Evolutionary conservation across 2,329 filamentous ascomycete genomes (phyloP).

Genomic region (Trichothecium sympodiale): DNA sequence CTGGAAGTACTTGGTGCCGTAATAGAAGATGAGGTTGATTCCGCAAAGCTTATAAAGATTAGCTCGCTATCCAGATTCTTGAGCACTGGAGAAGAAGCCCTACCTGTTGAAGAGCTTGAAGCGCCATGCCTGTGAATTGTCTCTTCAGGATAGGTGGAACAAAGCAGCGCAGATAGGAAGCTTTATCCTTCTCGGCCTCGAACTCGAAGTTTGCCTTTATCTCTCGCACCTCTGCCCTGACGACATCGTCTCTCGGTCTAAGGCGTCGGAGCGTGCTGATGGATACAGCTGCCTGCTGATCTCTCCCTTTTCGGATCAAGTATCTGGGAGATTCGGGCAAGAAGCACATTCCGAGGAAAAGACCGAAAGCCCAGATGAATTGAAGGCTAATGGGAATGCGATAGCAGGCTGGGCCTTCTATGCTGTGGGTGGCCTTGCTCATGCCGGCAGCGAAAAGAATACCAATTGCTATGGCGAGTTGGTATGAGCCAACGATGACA

Average conservation of each 20-base stretch:
- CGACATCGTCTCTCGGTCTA: slow-evolving; percentile 3
- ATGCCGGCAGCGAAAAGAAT: slow-evolving; percentile 55
- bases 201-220: slow-evolving; percentile 53
- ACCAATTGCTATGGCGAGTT: slow-evolving; percentile 59
- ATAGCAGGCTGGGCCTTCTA: slow-evolving; percentile 45
- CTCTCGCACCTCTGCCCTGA: slow-evolving; percentile 26
- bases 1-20: slow-evolving; percentile 28
- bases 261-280: slow-evolving; percentile 5
- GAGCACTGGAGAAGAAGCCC: too few species aligned
- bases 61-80: too few species aligned
- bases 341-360: slow-evolving; percentile 52
- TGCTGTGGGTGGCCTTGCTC: too few species aligned
- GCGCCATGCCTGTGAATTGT: slow-evolving; percentile 27
- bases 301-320: slow-evolving; percentile 48
- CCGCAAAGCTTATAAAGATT: slow-evolving; percentile 12
- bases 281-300: slow-evolving; percentile 39
- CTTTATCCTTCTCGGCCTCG: slow-evolving; percentile 23
- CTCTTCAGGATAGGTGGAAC: slow-evolving; percentile 5
- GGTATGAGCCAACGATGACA: slow-evolving; percentile 58
- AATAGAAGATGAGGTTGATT: slow-evolving; percentile 21
- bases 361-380: slow-evolving; percentile 58
- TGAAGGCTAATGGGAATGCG: slow-evolving; percentile 53
- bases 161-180: slow-evolving; percentile 42
- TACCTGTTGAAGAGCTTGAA: slow-evolving; percentile 43
- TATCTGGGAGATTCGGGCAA: slow-evolving; percentile 66